A percentile compares a stretch with the other conserved stretches of the same genome.
Evolutionary conservation across 805 yeast genomes (phyloP).

Genomic region (Scheffersomyces stipitis): DNA sequence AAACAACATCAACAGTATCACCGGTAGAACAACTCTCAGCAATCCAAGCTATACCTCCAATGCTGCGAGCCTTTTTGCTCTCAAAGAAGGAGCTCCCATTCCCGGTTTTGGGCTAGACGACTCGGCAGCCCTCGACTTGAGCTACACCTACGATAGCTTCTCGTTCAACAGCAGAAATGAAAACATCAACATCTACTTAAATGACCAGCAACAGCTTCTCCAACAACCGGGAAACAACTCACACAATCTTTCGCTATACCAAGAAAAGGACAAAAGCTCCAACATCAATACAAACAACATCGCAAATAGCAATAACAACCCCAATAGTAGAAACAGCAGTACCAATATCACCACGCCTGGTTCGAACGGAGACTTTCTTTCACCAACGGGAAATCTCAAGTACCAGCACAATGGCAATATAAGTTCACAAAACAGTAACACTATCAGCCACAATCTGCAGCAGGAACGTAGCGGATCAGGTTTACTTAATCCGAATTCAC

Average conservation of each 20-base stretch:
- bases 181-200: background rate
- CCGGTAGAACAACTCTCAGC: background rate
- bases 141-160: background rate
- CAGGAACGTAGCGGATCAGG: too few relatives aligned
- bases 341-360: constrained; percentile 8
- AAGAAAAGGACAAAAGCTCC: too few relatives aligned
- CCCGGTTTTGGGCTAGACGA: background rate
- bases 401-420: too few relatives aligned
- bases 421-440: too few relatives aligned
- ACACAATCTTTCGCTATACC: constrained; percentile 11
- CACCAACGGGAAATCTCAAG: constrained; percentile 4
- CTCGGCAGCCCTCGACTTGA: background rate
- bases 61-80: too few relatives aligned
- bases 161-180: background rate
- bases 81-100: background rate
- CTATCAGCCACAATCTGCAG: too few relatives aligned
- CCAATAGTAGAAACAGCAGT: constrained; percentile 5
- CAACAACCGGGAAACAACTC: constrained; percentile 4
- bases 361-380: constrained; percentile 8
- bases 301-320: too few relatives aligned
- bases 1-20: background rate
- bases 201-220: background rate
- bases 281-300: too few relatives aligned
- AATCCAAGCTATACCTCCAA: too few relatives aligned
- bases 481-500: constrained; percentile 17